These are phyloP conservation scores for Ascochyta fabae DNA, from an alignment of 2,329 filamentous ascomycete genomes.

Conservation along the genomic window DNA sequence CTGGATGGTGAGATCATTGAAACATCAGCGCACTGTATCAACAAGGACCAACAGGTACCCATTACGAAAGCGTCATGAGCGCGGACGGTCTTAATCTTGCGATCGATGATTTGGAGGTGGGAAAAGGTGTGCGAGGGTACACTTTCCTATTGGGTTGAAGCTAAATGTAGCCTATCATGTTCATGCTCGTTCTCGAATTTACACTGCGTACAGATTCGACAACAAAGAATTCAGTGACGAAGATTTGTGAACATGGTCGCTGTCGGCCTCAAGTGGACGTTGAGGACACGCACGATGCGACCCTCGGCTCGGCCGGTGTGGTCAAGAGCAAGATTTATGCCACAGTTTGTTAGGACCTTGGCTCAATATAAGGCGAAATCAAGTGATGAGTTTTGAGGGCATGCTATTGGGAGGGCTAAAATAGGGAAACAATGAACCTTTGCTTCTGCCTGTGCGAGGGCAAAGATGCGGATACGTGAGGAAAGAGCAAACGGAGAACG, in stretches of 20 bases:
- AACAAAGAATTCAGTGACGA: background rate
- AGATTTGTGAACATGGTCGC: background rate
- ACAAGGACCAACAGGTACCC: background rate
- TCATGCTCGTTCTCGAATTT: background rate
- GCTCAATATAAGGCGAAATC: too few species aligned
- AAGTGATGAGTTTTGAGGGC: too few species aligned
- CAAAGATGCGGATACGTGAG: background rate
- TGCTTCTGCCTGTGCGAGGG: background rate
- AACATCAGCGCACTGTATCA: background rate
- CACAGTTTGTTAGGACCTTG: background rate
- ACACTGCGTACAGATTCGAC: background rate
- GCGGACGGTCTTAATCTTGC: background rate
- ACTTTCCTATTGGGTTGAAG: background rate
- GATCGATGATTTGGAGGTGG: background rate
- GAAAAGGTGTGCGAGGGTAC: background rate
- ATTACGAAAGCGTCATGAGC: background rate
- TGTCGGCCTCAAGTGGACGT: background rate
- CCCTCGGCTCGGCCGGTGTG: background rate
- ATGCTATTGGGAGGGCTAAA: too few species aligned
- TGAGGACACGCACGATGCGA: slow-evolving; percentile 1
- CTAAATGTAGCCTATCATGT: background rate
- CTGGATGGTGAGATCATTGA: background rate
- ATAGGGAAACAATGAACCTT: too few species aligned
- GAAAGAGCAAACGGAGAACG: background rate
- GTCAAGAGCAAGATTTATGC: background rate